phyloP scores from a whole-genome alignment of 306 rosid species.

The Neltuma alba region DNA sequence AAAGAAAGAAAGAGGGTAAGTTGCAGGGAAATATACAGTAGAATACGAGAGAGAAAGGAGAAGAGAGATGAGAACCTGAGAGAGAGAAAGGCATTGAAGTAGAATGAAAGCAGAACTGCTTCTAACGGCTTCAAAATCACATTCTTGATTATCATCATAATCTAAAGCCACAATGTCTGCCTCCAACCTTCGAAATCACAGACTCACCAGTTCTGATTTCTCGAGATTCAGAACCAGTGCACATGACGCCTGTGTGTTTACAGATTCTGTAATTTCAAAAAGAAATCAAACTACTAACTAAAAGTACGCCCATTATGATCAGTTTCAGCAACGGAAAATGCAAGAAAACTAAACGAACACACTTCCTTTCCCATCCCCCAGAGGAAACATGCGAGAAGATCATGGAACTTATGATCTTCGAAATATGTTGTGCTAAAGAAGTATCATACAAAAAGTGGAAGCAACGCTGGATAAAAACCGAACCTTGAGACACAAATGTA shows the following conservation, averaged over 20 bases:
- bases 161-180: slow-evolving; percentile 54
- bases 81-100: not conserved
- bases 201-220: slow-evolving; percentile 51
- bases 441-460: not conserved
- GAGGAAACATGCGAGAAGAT: not conserved
- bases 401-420: not conserved
- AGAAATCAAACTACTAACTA: not conserved
- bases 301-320: not conserved
- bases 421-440: not conserved
- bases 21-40: not conserved
- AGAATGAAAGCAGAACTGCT: slow-evolving; percentile 25
- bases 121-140: slow-evolving; percentile 33
- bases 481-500: not conserved
- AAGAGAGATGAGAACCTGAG: slow-evolving; percentile 7
- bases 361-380: not conserved
- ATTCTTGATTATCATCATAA: not conserved
- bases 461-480: not conserved
- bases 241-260: slow-evolving; percentile 33
- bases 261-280: not conserved
- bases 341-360: not conserved
- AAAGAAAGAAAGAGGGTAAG: not conserved
- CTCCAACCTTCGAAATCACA: slow-evolving; percentile 47
- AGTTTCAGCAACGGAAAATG: not conserved
- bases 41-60: not conserved
- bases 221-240: slow-evolving; percentile 75